phyloP scores from a whole-genome alignment of 2,329 filamentous ascomycete species.

The Neopestalotiopsis clavispora region DNA sequence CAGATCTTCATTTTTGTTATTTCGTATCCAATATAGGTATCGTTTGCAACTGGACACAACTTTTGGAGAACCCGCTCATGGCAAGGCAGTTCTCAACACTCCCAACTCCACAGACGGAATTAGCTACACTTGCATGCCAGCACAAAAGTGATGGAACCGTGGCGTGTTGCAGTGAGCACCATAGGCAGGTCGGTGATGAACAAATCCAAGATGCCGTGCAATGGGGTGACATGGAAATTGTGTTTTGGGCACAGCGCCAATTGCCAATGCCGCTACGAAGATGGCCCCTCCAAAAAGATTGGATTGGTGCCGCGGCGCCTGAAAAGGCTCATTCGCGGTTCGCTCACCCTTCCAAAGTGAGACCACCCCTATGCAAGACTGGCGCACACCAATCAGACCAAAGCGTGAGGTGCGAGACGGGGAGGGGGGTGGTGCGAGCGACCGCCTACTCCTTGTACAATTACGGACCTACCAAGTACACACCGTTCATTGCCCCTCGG shows the following conservation, averaged over 20 bases:
- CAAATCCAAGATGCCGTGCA: constrained; percentile 5
- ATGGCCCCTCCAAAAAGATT: background rate
- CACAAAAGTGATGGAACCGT: background rate
- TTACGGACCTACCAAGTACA: background rate
- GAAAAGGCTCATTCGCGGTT: background rate
- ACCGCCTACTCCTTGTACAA: background rate
- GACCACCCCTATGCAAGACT: background rate
- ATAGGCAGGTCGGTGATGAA: background rate
- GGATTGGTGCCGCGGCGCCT: background rate
- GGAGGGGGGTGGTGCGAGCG: background rate
- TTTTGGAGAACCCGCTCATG: background rate
- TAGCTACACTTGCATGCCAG: background rate
- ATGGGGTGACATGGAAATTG: background rate
- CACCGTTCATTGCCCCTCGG: background rate
- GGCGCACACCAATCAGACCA: background rate
- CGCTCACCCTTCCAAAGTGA: background rate
- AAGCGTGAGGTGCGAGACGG: background rate
- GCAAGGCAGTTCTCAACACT: background rate
- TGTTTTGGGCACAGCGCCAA: background rate
- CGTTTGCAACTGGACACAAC: background rate
- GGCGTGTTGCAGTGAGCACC: background rate
- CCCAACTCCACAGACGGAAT: background rate
- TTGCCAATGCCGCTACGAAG: background rate
- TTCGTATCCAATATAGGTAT: too few relatives aligned
- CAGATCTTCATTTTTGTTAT: too few relatives aligned